Evolutionary conservation across 306 rosid genomes (phyloP).

Genomic region (Abrus pulchellus): DNA sequence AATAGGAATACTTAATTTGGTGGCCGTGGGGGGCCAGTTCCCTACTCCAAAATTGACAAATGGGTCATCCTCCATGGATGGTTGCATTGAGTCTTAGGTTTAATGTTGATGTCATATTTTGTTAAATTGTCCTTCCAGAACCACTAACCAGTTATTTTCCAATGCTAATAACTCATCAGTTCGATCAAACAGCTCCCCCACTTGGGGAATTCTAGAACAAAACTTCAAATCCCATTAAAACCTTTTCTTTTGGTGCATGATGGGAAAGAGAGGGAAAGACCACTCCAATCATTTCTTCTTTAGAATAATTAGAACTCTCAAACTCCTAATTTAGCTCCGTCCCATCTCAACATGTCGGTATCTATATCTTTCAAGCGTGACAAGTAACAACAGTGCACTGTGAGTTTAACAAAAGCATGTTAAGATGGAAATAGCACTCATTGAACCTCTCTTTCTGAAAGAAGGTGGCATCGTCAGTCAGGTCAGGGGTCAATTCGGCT

Average conservation of each 20-base stretch:
- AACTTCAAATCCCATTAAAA: constrained; percentile 34
- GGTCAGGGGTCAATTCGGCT: constrained; percentile 43
- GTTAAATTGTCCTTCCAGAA: constrained; percentile 42
- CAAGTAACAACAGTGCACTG: constrained; percentile 40
- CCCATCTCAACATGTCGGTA: constrained; percentile 42
- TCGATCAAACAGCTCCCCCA: constrained; percentile 57
- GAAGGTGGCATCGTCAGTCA: constrained; percentile 49
- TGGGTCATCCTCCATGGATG: constrained; percentile 55
- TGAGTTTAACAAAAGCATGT: constrained; percentile 11
- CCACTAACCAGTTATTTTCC: constrained; percentile 25
- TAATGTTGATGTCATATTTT: constrained; percentile 33
- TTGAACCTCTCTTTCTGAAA: constrained; percentile 41
- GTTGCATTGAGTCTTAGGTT: constrained; percentile 37
- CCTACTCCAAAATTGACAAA: constrained; percentile 37
- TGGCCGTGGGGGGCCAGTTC: constrained; percentile 44
- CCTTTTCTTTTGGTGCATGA: constrained; percentile 48
- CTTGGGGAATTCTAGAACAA: constrained; percentile 44
- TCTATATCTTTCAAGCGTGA: constrained; percentile 43
- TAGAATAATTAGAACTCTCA: constrained; percentile 43
- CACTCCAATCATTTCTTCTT: constrained; percentile 56
- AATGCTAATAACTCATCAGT: constrained; percentile 37
- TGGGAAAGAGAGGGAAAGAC: constrained; percentile 57
- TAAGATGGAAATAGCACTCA: constrained; percentile 41
- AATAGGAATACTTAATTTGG: constrained; percentile 36
- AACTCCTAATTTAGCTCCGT: constrained; percentile 29